Evolutionary conservation across 495 filamentous ascomycete species (phyloP).

Genomic region (Letharia lupina): DNA sequence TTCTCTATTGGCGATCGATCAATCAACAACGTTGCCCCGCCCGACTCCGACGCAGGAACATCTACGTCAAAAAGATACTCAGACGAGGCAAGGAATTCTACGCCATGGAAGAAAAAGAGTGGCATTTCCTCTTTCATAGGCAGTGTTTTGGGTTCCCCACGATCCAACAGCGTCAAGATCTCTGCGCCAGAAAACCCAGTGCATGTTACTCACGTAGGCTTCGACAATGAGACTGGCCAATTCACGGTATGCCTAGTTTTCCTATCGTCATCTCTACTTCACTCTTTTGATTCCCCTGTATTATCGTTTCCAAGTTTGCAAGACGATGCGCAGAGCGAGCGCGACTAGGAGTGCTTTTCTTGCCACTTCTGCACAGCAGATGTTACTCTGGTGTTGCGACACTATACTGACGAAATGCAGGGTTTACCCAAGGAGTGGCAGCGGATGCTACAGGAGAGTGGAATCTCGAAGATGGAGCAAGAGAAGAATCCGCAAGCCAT

Average conservation of each 20-base stretch:
- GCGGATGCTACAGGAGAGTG: conserved; percentile 84
- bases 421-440: conserved; percentile 98
- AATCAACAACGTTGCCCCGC: conserved; percentile 48
- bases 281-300: not conserved
- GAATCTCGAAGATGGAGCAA: conserved; percentile 92
- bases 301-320: not conserved
- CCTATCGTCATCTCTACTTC: not conserved
- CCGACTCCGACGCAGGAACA: conserved; percentile 33
- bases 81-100: conserved; percentile 60
- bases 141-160: conserved; percentile 81
- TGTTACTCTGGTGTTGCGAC: not conserved
- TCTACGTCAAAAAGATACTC: conserved; percentile 64
- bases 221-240: conserved; percentile 92
- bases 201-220: conserved; percentile 95
- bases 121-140: conserved; percentile 94
- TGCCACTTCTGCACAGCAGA: not conserved
- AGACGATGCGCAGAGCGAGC: not conserved
- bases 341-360: not conserved
- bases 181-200: conserved; percentile 95
- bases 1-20: conserved; percentile 58
- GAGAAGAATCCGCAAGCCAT: conserved; percentile 91
- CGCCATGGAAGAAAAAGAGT: conserved; percentile 73
- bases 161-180: conserved; percentile 66
- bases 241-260: conserved; percentile 65
- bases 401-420: conserved; percentile 35